Conservation (phyloP, 1,284 basidiomycete species). For the Leucoagaricus sp. region DNA sequence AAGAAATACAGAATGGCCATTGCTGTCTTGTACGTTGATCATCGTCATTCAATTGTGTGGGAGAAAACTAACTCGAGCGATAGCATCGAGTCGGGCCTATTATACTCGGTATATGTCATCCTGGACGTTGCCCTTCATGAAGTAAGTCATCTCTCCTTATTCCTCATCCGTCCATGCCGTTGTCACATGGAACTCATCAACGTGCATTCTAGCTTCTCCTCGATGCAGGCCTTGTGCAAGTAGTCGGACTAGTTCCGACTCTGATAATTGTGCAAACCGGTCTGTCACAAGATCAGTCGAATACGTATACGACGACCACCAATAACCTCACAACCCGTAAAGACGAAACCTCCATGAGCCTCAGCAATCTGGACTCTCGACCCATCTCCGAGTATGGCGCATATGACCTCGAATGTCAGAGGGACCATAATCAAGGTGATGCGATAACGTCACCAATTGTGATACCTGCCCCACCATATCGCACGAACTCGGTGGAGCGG, state of each 20-base stretch:
- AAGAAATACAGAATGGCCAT: constrained; percentile 22
- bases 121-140: constrained; percentile 17
- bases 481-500: constrained; percentile 3
- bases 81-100: constrained; percentile 24
- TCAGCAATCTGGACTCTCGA: background rate
- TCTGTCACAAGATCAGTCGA: background rate
- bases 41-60: background rate
- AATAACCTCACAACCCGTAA: constrained; percentile 7
- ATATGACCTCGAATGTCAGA: background rate
- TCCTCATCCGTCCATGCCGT: background rate
- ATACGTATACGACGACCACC: background rate
- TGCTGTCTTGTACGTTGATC: constrained; percentile 22
- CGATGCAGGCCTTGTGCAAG: constrained; percentile 24
- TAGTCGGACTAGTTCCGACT: constrained; percentile 19
- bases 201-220: constrained; percentile 14
- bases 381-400: background rate
- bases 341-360: constrained; percentile 4
- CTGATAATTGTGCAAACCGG: constrained; percentile 13
- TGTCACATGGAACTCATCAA: background rate
- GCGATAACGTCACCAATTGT: background rate
- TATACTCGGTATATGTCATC: constrained; percentile 24
- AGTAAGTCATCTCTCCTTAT: background rate
- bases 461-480: constrained; percentile 10
- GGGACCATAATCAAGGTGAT: background rate
- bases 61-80: background rate